Base-by-base conservation (phyloP, 441 rosid genomes). In the Euphorbia celastroides region DNA sequence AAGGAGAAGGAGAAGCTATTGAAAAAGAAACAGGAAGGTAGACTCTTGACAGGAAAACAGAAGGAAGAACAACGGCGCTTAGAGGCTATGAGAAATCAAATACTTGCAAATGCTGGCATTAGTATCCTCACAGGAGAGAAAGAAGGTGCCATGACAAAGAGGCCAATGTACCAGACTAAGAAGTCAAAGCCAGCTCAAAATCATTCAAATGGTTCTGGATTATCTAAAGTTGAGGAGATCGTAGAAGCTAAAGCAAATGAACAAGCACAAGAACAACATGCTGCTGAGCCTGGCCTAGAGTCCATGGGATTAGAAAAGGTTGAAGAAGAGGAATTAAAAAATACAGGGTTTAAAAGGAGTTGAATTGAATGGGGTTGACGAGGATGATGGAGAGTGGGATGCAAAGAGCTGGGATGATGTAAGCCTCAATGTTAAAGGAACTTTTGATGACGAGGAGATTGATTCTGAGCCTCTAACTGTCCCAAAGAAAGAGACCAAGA, bases 341-440 rank as follows among this genome's bases (percentile, higher is more conserved):
- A 75, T 64, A 66, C 62, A 44, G 88, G 81, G 76, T 75, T 83
- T 52, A 56, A n/a, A n/a, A n/a, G n/a, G n/a, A n/a, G 72, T 70
- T 31, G 81, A 79, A 71, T 96, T 79, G 68, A 84, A 84, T 71
- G 89, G 73, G 67, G 96, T 86, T 26, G 95, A 88, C 23, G 95
- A 85, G n/a, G 97, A 79, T 38, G 96, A 84, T n/a, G 93, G 83
- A 60, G 98, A 86, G 65, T 94, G 99, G 98, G 99, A 94, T 80
- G 94, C 89, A 62, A 94, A 92, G 81, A 89, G 89, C 79, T 92
- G 92, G 98, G 99, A 92, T 83, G 88, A 86, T 72, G 84, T 94
- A 65, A 84, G 82, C 80, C 84, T 89, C 65, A 81, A 81, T 64
- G 77, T 88, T 52, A 89, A 89, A 71, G 90, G 93, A 73, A 86